These are phyloP conservation scores for Podospora pseudopauciseta DNA, from an alignment of 495 filamentous ascomycete species.

Conservation along the genomic window DNA sequence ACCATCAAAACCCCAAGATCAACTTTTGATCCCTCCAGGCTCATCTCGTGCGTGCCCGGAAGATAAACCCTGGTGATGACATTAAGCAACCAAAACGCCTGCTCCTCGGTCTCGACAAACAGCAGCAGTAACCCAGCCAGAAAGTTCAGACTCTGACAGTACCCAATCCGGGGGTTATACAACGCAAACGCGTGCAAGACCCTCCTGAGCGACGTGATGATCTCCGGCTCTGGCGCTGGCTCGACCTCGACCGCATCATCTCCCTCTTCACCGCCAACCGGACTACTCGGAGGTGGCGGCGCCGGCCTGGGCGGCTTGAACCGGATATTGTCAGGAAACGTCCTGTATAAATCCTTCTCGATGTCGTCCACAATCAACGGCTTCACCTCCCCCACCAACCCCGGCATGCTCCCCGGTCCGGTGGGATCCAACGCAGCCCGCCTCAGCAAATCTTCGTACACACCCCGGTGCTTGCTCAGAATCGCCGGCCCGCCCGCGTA, in stretches of 20 bases:
- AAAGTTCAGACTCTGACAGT: conserved; percentile 97
- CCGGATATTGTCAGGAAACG: conserved; percentile 89
- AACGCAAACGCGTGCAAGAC: conserved; percentile 88
- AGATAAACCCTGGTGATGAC: conserved; percentile 86
- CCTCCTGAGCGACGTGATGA: conserved; percentile 75
- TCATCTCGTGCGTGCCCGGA: conserved; percentile 88
- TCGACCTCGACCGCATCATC: conserved; percentile 12
- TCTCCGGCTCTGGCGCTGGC: conserved; percentile 61
- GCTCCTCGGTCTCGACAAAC: conserved; percentile 82
- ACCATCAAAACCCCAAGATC: conserved; percentile 94
- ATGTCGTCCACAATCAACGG: conserved; percentile 82
- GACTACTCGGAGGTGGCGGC: not conserved
- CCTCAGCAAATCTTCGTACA: conserved; percentile 67
- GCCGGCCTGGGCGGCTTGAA: conserved; percentile 63
- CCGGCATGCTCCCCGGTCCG: conserved; percentile 19
- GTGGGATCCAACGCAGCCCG: conserved; percentile 32
- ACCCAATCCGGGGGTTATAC: conserved; percentile 84
- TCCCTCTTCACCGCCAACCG: not conserved
- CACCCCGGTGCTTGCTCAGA: conserved; percentile 64
- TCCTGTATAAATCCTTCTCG: conserved; percentile 90
- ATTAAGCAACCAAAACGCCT: conserved; percentile 90
- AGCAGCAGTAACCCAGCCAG: conserved; percentile 92
- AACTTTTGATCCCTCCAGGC: conserved; percentile 87
- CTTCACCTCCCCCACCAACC: conserved; percentile 45
- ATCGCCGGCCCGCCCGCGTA: conserved; percentile 87